Percentiles rank a stretch among this genome's conserved stretches.
Conservation (phyloP, 306 rosid genomes). For the Vigna angularis region DNA sequence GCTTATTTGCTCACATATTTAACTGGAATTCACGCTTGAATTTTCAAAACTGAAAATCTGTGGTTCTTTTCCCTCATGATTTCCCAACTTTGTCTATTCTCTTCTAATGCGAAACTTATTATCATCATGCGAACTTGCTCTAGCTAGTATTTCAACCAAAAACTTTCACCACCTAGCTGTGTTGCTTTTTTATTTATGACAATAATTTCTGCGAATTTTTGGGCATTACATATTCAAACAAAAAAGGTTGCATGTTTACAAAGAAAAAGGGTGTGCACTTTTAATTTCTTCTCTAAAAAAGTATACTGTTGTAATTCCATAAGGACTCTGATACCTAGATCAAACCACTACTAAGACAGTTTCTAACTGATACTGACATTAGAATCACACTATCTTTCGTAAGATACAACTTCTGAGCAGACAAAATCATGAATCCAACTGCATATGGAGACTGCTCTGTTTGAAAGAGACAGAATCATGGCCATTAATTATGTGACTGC, state of each 20-base stretch:
- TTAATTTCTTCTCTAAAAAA: too few relatives aligned
- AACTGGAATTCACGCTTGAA: too few relatives aligned
- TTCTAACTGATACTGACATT: background rate
- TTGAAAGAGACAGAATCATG: conserved; percentile 18
- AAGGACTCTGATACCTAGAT: background rate
- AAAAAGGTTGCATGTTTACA: too few relatives aligned
- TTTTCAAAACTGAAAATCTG: too few relatives aligned
- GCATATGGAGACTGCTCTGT: background rate
- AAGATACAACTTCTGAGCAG: conserved; percentile 6
- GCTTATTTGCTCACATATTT: too few relatives aligned
- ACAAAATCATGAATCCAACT: conserved; percentile 26
- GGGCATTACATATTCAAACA: too few relatives aligned
- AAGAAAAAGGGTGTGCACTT: too few relatives aligned
- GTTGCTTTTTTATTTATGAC: background rate
- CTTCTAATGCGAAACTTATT: background rate
- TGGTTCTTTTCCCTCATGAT: background rate
- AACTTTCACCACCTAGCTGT: background rate
- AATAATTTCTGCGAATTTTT: background rate
- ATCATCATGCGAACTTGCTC: background rate
- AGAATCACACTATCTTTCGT: background rate
- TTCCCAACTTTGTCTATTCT: background rate
- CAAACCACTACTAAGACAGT: background rate
- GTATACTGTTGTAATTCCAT: too few relatives aligned
- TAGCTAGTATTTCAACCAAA: background rate
- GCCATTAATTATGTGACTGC: conserved; percentile 16